Evolutionary conservation across 805 yeast genomes (phyloP).

Genomic region (Candida awuae): DNA sequence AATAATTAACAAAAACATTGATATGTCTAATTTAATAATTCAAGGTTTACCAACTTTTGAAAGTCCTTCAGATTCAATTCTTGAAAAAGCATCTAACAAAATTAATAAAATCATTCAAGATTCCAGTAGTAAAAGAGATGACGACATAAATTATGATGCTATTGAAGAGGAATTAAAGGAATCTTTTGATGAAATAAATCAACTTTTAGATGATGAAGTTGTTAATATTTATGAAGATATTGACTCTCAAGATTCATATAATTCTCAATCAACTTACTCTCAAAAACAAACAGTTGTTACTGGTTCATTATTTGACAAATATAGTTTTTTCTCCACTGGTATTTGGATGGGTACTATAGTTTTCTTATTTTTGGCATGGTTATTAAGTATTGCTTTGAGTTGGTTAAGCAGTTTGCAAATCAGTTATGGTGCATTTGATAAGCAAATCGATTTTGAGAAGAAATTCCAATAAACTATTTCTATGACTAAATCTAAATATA

Average conservation of each 20-base stretch:
- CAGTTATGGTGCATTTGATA: constrained; percentile 77
- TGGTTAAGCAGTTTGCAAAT: constrained; percentile 71
- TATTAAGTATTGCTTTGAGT: constrained; percentile 53
- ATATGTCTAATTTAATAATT: constrained; percentile 18
- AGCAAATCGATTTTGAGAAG: constrained; percentile 46
- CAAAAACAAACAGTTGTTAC: constrained; percentile 11
- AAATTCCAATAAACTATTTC: constrained; percentile 29
- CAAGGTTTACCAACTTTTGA: constrained; percentile 28
- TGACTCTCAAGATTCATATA: neutral
- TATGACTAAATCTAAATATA: neutral
- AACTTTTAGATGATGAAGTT: constrained; percentile 22
- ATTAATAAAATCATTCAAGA: constrained; percentile 14
- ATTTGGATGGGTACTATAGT: constrained; percentile 70
- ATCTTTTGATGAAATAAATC: constrained; percentile 26
- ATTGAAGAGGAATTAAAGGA: constrained; percentile 25
- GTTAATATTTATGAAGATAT: constrained; percentile 16
- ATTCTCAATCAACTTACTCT: neutral
- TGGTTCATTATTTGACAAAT: constrained; percentile 50
- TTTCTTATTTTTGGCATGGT: constrained; percentile 46
- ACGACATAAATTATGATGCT: constrained; percentile 20
- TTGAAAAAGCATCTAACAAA: constrained; percentile 14
- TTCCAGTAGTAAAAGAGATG: constrained; percentile 13
- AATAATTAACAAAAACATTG: neutral
- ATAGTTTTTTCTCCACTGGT: constrained; percentile 73
- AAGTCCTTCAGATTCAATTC: constrained; percentile 12